Evolutionary conservation across 2,329 filamentous ascomycete species (phyloP), one percentile per base, ranked within the genome.

Genomic region (Aschersonia sp.): DNA sequence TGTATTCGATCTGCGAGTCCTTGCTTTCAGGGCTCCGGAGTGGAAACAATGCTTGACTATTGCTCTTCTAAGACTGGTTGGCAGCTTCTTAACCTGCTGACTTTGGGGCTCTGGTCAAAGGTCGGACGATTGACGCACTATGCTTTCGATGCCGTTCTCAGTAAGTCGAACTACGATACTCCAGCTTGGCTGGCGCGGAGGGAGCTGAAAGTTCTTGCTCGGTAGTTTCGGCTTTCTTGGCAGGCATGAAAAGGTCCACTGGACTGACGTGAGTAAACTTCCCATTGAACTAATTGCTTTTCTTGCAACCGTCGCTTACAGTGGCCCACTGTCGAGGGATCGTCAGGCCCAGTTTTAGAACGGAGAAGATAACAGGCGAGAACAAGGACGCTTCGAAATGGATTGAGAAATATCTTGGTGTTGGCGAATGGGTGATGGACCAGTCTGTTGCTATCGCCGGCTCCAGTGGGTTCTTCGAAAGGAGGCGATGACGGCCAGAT

Each of bases 361-460:
- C 85, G 58, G 88, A 96, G 55, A 81, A 82, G 57, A 76, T 95
- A 60, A 77, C 83, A 33, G 72, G 73, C 62, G 87, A 94, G 50
- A 90, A 81, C 65, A 85, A 87, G 63, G 83, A 89, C 53, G 67
- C 92, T 56, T 83, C 84, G 63, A 83, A 81, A 60, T 97, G 89
- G 88, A 79, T 97, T 55, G 84, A 90, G 60, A 90, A 84, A 63
- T 97, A 97, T 65, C 80, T 97, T 42, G 87, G 87, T 53, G 83
- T 96, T 14, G 92, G 92, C 57, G 92, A 98, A 71, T 95, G 88
- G 79, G 85, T 96, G 54, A 94, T 98, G 88, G 92, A 98, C 66
- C 85, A 94, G 70, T 94, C 88, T 32, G 87, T 97, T 33, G 89
- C 89, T 41, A 78, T 97, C 49, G 86, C 95, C 63, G 85, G 87